Evolutionary conservation across 371 early-diverging fungal species (phyloP).

Genomic region (Choanephora cucurbitarum): DNA sequence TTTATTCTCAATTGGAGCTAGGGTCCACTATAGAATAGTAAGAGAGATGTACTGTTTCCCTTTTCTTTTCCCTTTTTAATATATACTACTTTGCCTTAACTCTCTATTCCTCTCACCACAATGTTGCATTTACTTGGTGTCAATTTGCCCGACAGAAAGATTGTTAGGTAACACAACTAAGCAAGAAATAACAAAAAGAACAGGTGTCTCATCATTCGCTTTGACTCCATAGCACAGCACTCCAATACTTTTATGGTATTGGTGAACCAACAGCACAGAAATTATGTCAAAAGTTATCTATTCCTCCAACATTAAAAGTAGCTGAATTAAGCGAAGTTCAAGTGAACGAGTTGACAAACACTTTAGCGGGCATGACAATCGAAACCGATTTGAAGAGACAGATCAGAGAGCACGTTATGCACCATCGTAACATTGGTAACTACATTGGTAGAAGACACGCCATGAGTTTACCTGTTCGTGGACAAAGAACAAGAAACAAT

Average conservation of each 20-base stretch:
- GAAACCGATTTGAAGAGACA: constrained; percentile 88
- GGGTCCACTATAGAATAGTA: constrained; percentile 5
- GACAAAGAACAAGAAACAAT: constrained; percentile 89
- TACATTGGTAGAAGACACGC: constrained; percentile 88
- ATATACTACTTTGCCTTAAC: too few relatives aligned
- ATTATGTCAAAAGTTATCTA: constrained; percentile 78
- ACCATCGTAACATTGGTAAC: constrained; percentile 79
- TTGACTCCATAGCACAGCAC: constrained; percentile 36
- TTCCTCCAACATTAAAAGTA: constrained; percentile 79
- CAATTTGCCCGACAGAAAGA: constrained; percentile 90
- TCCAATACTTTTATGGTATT: constrained; percentile 93
- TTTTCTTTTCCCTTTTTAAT: neutral
- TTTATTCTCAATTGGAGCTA: constrained; percentile 4
- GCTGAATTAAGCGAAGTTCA: constrained; percentile 86
- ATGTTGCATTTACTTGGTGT: constrained; percentile 93
- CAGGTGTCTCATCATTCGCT: too few relatives aligned
- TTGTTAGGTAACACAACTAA: constrained; percentile 54
- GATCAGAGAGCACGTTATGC: constrained; percentile 77
- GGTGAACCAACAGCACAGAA: constrained; percentile 76
- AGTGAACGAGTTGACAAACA: constrained; percentile 80
- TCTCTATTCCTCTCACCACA: too few relatives aligned
- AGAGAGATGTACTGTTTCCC: neutral
- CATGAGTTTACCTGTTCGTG: constrained; percentile 88
- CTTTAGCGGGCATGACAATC: constrained; percentile 87
- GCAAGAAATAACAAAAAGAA: neutral